Evolutionary conservation across 306 rosid species (phyloP).

Genomic region (Nissolia schottii): DNA sequence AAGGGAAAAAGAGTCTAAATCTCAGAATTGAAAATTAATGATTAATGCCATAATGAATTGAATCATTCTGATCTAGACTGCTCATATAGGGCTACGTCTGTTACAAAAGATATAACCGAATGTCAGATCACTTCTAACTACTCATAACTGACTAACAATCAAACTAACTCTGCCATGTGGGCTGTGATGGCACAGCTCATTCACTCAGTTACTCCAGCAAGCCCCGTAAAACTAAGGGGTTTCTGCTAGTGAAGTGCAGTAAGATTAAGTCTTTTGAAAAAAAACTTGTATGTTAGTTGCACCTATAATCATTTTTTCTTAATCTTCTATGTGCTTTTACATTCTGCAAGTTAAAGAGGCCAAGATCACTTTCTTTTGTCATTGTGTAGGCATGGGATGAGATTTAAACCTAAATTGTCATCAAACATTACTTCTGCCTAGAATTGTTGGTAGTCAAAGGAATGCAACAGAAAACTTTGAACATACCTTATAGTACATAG

Average conservation of each 20-base stretch:
- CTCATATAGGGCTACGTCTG: not conserved
- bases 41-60: not conserved
- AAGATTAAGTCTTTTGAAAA: not conserved
- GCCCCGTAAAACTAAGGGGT: not conserved
- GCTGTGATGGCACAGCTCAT: not conserved
- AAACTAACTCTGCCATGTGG: not conserved
- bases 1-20: not conserved
- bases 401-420: not conserved
- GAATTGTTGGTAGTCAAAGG: conserved; percentile 12
- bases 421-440: not conserved
- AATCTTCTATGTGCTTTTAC: not conserved
- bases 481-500: conserved; percentile 91
- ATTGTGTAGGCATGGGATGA: not conserved
- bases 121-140: not conserved
- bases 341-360: not conserved
- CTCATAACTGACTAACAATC: not conserved
- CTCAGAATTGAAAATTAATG: not conserved
- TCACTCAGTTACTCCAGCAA: not conserved
- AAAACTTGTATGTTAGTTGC: not conserved
- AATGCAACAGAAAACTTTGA: conserved; percentile 10
- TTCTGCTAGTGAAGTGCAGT: not conserved
- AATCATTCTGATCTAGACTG: not conserved
- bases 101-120: not conserved
- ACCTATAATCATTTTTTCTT: not conserved
- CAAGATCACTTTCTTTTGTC: not conserved